Evolutionary conservation across 2,329 filamentous ascomycete species (phyloP), one percentile per base, ranked within the genome.

Genomic region (Cryphonectria nitschkei): DNA sequence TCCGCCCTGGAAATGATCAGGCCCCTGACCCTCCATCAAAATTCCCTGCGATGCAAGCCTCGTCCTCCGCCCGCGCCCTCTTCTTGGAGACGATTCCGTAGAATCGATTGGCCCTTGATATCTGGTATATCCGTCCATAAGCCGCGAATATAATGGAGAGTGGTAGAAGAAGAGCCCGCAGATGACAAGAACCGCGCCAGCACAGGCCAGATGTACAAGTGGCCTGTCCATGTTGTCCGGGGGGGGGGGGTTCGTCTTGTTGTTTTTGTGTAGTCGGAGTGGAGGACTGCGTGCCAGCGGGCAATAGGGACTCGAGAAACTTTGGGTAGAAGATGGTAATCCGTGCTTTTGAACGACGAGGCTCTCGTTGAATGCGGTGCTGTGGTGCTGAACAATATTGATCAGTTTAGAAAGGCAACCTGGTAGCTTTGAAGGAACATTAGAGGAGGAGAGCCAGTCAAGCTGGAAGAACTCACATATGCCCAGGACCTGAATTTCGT

Each of bases 101-200:
- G 22, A 16, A 1, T 39, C 19, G 34, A 19, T n/a, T 3, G 39
- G 54, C 26, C 52, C n/a, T 2, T 16, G 26, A 6, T 32, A 29
- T 9, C 14, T 29, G 13, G 26, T 34, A 6, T 19, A 19, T 13
- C 54, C 14, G 54, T 19, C 54, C 26, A 58, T 29, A 22, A 61
- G 58, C 19, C 34, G 19, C 22, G 32, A 19, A 34, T n/a, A 61
- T 22, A 37, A 19, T 19, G 58, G 19, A 9, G 32, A 61, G 58
- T 61, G 58, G 19, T 61, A 61, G 32, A 61, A 61, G 58, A 61
- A 61, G 58, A 61, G 16, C 22, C 32, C 58, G 11, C 58, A 61
- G 32, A 61, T 11, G 19, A 11, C 19, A 19, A 34, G 2, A 16
- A 61, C 58, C 9, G 19, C 34, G 3, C 7, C 19, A 14, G 11